phyloP scores from a whole-genome alignment of 495 filamentous ascomycete genomes.

The Aspergillus wentii region DNA sequence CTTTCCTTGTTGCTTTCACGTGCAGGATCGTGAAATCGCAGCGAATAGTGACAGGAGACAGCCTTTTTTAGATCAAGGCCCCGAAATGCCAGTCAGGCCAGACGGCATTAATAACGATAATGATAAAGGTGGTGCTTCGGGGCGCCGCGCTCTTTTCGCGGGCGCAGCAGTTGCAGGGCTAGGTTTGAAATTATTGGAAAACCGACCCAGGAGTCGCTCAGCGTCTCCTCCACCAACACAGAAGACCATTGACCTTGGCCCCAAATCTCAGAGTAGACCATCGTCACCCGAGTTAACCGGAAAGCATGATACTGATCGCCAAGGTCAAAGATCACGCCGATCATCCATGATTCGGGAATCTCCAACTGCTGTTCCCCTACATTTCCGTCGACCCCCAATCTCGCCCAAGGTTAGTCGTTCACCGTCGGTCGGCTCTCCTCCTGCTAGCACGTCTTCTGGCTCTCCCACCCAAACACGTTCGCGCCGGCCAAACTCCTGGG shows the following conservation, averaged over 20 bases:
- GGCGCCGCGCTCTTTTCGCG: slow-evolving; percentile 20
- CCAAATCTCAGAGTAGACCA: slow-evolving; percentile 33
- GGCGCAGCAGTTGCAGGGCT: slow-evolving; percentile 15
- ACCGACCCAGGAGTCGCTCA: slow-evolving; percentile 34
- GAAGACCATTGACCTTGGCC: slow-evolving; percentile 26
- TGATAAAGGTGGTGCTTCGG: slow-evolving; percentile 35
- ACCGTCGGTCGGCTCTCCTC: slow-evolving; percentile 24
- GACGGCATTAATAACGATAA: no score
- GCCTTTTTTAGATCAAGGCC: slow-evolving; percentile 49
- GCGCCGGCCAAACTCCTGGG: slow-evolving; percentile 38
- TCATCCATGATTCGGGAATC: slow-evolving; percentile 33
- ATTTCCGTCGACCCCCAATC: slow-evolving; percentile 43
- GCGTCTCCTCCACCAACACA: slow-evolving; percentile 27
- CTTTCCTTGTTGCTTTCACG: slow-evolving; percentile 27
- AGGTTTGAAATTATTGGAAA: slow-evolving; percentile 15
- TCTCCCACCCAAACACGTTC: slow-evolving; percentile 31
- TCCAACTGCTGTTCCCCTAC: slow-evolving; percentile 45
- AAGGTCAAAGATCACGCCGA: slow-evolving; percentile 15
- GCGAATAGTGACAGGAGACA: slow-evolving; percentile 27
- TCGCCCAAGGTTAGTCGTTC: slow-evolving; percentile 33
- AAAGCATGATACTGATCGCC: slow-evolving; percentile 8
- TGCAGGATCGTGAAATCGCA: slow-evolving; percentile 33
- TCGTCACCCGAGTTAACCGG: slow-evolving; percentile 25
- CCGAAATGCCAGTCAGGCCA: slow-evolving; percentile 38
- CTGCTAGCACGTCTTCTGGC: slow-evolving; percentile 16